A percentile compares a stretch with the other conserved stretches of the same genome.
These are phyloP conservation scores for Santalum album DNA, from an alignment of 164 flowering plant genomes.

Conservation along the genomic window DNA sequence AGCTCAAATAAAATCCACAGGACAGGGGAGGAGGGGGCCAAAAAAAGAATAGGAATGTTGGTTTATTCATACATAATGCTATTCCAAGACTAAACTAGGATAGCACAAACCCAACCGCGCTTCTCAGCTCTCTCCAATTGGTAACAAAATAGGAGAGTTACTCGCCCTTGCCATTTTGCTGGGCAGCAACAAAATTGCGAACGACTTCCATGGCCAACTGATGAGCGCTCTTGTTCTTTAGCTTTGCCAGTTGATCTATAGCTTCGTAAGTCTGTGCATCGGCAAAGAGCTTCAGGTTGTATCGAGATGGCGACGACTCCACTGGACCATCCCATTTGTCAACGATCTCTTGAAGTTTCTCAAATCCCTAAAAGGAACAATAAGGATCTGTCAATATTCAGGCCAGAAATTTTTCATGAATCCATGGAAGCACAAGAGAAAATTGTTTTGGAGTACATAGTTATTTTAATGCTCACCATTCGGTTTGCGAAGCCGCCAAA, in stretches of 20 bases:
- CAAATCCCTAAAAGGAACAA: slow-evolving; percentile 59
- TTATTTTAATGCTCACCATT: slow-evolving; percentile 38
- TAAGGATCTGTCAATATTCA: no score
- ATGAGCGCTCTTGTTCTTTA: slow-evolving; percentile 69
- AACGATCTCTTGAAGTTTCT: slow-evolving; percentile 63
- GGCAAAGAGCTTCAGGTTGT: slow-evolving; percentile 60
- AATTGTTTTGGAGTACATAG: not conserved
- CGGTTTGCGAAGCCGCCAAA: slow-evolving; percentile 83
- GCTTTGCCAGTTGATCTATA: slow-evolving; percentile 53
- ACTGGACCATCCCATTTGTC: slow-evolving; percentile 70
- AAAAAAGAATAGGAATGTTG: no score
- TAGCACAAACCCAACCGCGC: no score
- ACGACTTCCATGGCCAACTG: slow-evolving; percentile 75
- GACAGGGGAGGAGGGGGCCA: no score
- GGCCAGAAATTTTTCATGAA: no score
- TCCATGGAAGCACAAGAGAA: no score
- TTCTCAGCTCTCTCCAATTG: no score
- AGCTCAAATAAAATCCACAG: no score
- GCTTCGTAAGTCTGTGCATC: slow-evolving; percentile 64
- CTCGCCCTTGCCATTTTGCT: slow-evolving; percentile 62
- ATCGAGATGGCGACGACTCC: slow-evolving; percentile 22
- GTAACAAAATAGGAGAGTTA: slow-evolving; percentile 12
- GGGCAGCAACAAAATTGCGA: slow-evolving; percentile 66
- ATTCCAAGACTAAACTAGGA: no score
- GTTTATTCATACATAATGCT: no score